Base-by-base conservation (phyloP, 139 green algal genomes). In the Chlamydomonas applanata region DNA sequence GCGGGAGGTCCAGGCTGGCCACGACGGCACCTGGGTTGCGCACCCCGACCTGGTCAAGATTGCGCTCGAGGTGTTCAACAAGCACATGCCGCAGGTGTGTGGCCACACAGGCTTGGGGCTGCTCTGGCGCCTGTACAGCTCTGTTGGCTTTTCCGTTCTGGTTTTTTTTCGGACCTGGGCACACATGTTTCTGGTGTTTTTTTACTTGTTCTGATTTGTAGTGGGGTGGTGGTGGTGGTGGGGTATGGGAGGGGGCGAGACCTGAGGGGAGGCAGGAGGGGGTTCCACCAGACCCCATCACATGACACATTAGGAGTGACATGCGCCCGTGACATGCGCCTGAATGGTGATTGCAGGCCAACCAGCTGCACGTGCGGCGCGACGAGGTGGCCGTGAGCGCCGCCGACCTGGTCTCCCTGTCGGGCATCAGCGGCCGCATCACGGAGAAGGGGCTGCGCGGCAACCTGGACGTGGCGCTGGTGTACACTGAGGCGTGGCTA, bases 401-500 rank as follows among this genome's bases (percentile, higher is more conserved):
- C 36, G 69, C 75, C 5, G 87, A 95, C 72, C 84, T 95, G 69
- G 82, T 96, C 19, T 66, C 57, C 56, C 71, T 74, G 73, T 35
- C 35, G 69, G 85, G 73, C 67, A 82, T 59, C 33, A 64, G 17
- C n/a, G 59, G 71, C 30, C 75, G 57, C 33, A 82, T 89, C 63
- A 93, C 89, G 45, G 83, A 93, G 69, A 29, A 61, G 29, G 83
- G 84, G 29, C 67, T 95, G 72, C 85, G 90, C 22, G 73, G 78
- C 71, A 94, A 94, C 78, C 80, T 91, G 54, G 75, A 80, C 24
- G 89, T 97, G 65, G 87, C 78, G 7, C 80, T 97, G 76, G 79
- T 86, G 61, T 97, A 97, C 83, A 89, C 97, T 79, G 93, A 91
- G 84, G 85, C 80, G 29, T 97, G 92, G 92, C 88, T 97, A 78